phyloP scores from a whole-genome alignment of 768 basidiomycete genomes.

The Exsudoporus frostii region DNA sequence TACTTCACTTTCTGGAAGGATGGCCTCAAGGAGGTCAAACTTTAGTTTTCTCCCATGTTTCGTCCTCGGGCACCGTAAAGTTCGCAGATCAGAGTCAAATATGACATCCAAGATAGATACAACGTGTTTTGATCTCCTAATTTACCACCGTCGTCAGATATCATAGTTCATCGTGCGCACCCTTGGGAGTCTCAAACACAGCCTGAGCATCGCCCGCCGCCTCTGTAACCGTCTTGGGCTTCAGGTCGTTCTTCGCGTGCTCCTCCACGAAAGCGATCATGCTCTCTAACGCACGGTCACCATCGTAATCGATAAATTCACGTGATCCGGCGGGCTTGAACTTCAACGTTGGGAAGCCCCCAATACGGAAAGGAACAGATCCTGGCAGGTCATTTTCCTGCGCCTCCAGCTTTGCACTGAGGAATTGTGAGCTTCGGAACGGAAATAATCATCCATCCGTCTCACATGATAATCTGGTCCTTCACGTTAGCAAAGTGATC shows the following conservation, averaged over 20 bases:
- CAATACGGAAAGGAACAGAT: slow-evolving; percentile 80
- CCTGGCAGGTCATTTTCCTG: slow-evolving; percentile 94
- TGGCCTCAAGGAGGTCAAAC: slow-evolving; percentile 80
- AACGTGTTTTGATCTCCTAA: slow-evolving; percentile 19
- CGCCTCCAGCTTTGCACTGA: slow-evolving; percentile 92
- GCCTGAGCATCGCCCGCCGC: slow-evolving; percentile 20
- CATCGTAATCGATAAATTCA: slow-evolving; percentile 91
- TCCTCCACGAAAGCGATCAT: slow-evolving; percentile 81
- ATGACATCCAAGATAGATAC: slow-evolving; percentile 20
- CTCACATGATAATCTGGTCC: slow-evolving; percentile 77
- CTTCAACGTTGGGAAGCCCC: slow-evolving; percentile 93
- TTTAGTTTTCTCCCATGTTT: slow-evolving; percentile 35
- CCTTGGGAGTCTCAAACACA: slow-evolving; percentile 26
- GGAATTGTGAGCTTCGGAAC: slow-evolving; percentile 8
- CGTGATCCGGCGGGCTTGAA: slow-evolving; percentile 88
- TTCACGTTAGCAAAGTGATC: slow-evolving; percentile 76
- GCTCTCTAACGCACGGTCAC: slow-evolving; percentile 86
- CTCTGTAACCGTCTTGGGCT: slow-evolving; percentile 30
- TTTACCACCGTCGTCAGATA: slow-evolving; percentile 4
- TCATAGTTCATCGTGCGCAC: slow-evolving; percentile 31
- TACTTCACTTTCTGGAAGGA: slow-evolving; percentile 97
- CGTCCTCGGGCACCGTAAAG: neutral
- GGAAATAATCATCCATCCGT: neutral
- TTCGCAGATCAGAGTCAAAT: slow-evolving; percentile 15
- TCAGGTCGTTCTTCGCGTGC: slow-evolving; percentile 72